Percentiles rank a stretch among this genome's conserved stretches.
phyloP scores from a whole-genome alignment of 163 green algal genomes.

The Coccomyxa subellipsoidea region DNA sequence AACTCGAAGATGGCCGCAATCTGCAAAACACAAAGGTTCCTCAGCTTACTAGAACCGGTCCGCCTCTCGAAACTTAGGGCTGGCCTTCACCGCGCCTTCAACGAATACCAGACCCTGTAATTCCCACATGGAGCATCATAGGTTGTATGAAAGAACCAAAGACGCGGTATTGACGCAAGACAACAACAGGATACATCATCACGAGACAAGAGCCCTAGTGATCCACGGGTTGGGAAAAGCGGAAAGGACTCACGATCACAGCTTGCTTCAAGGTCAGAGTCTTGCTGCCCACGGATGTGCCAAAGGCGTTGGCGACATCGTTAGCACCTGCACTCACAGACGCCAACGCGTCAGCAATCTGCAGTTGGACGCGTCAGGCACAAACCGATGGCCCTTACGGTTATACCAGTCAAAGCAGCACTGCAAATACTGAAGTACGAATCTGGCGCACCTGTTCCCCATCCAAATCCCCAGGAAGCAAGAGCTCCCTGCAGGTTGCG shows the following conservation, averaged over 20 bases:
- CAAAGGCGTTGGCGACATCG: background rate
- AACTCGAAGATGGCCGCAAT: background rate
- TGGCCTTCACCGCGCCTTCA: no score
- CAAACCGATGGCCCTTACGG: no score
- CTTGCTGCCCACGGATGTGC: background rate
- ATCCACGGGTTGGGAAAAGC: background rate
- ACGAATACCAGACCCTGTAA: no score
- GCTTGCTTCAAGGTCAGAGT: background rate
- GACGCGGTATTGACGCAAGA: no score
- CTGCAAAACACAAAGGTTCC: background rate
- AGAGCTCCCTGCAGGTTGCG: background rate
- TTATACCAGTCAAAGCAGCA: no score
- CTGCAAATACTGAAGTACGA: no score
- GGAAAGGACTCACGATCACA: background rate
- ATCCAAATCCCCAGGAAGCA: background rate
- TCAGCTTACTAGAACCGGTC: no score
- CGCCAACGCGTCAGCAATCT: background rate
- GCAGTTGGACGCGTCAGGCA: no score
- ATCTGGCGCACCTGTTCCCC: background rate
- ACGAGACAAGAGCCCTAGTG: background rate
- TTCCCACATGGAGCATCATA: no score
- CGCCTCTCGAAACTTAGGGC: no score
- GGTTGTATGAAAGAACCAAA: no score
- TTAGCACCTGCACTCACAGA: background rate
- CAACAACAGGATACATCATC: no score